phyloP scores from a whole-genome alignment of 371 early-diverging fungal species.

The Dichotomocladium elegans region DNA sequence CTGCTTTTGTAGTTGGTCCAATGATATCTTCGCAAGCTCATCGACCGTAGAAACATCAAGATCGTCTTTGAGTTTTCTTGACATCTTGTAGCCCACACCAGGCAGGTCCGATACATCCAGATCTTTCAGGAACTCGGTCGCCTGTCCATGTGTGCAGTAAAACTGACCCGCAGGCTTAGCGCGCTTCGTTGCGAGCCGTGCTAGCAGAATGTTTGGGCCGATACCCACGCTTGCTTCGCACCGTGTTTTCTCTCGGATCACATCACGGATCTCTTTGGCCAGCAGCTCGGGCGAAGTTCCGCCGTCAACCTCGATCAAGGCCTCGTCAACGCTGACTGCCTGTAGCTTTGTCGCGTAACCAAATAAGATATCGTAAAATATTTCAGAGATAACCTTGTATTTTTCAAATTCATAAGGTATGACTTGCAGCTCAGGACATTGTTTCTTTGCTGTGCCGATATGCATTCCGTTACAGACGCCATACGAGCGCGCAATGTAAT shows the following conservation, averaged over 20 bases:
- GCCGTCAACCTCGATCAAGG: conserved; percentile 66
- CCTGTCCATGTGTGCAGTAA: conserved; percentile 31
- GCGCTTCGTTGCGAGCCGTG: conserved; percentile 69
- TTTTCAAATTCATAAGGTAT: conserved; percentile 79
- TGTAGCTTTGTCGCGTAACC: conserved; percentile 66
- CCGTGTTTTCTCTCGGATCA: conserved; percentile 53
- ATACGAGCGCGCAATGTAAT: conserved; percentile 72
- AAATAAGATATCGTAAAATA: conserved; percentile 68
- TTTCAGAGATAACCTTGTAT: conserved; percentile 65
- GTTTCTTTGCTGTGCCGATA: conserved; percentile 46
- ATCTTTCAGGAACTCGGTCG: conserved; percentile 34
- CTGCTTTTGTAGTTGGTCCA: conserved; percentile 46
- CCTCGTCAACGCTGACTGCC: conserved; percentile 81
- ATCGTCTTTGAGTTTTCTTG: conserved; percentile 30
- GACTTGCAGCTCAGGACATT: conserved; percentile 63
- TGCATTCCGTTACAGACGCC: conserved; percentile 76
- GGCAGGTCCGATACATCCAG: conserved; percentile 38
- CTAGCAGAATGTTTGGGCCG: conserved; percentile 70
- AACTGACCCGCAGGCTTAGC: conserved; percentile 82
- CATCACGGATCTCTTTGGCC: conserved; percentile 22
- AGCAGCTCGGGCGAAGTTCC: not conserved
- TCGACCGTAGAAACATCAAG: conserved; percentile 45
- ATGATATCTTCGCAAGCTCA: conserved; percentile 44
- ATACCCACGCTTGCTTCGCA: conserved; percentile 78
- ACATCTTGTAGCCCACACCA: conserved; percentile 45